Base-by-base conservation (phyloP, 495 filamentous ascomycete genomes). In the Pyrenula aspistea region DNA sequence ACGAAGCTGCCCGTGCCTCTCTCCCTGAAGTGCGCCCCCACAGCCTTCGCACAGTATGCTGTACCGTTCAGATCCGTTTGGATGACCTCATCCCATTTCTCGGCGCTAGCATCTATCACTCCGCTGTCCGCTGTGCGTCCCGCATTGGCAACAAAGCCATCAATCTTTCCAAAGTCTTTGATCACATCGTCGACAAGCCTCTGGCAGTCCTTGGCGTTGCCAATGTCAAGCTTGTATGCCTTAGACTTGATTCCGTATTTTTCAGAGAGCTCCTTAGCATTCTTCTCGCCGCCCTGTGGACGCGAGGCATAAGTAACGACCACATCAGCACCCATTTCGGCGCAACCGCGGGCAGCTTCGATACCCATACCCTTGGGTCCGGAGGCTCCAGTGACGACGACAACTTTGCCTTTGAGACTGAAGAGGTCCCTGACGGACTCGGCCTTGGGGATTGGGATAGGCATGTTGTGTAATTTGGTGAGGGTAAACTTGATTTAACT, bases 351-450 rank as follows among this genome's bases (percentile, higher is more conserved):
- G 1, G 85, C 84, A 52, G 84, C 83, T 67, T 87, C 84, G 60
- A 85, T 86, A 55, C 85, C 85, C 75, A 88, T 88, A 31, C 85
- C 85, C 25, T 71, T 42, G 31, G 31, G 15, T 23, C 61, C 85
- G 42, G 84, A 85, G 51, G 84, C 85, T 57, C 85, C 85, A 24
- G 85, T 88, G 24, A 88, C 74, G 60, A 86, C 71, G 63, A 86
- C 83, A 56, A 84, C 81, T 71, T 86, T 86, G 75, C 84, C 83
- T 71, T 87, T 87, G 31, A 88, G 76, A 76, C 76, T 80, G 67
- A 88, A 73, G 65, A 85, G 76, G 68, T 88, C 84, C 61, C 72
- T 64, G 59, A 88, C 73, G 61, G 69, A 72, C 8, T 80, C 70
- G 66, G 77, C 69, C 60, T 79, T 65, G 64, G 84, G 82, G 60